Evolutionary conservation across 176 grass and related monocot genomes (phyloP), one percentile per base, ranked within the genome.

Genomic region (Zea mays): DNA sequence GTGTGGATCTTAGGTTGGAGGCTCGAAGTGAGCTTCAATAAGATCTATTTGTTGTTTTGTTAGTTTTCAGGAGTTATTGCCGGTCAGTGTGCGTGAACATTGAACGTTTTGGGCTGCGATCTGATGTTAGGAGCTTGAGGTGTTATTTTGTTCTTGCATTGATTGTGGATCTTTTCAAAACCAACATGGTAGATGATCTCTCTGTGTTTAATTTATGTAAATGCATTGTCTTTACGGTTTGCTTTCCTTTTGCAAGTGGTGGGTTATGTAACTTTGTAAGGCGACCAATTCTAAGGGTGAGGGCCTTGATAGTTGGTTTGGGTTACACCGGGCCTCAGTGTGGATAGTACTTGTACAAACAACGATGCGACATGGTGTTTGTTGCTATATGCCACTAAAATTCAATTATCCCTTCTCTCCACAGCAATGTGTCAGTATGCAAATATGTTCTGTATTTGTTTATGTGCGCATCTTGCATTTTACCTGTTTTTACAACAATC

Each of bases 181-280:
- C 34, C 20, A 3, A 37, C 60, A 20, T 11, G 16, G 10, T 15
- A 27, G 44, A 36, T 1, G 20, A 42, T 56, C 41, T 42, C 3
- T 67, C 19, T 27, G 21, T 66, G 33, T 16, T 45, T 59, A 20
- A 9, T 56, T 8, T 36, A 6, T 45, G 15, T 14, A 17, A 41
- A 82, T 15, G 8, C 36, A 55, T 21, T 6, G 1, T 51, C 54
- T 62, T 14, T 40, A 27, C 41, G 40, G 12, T 6, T 61, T 80
- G 6, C 40, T 72, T 56, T 35, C 35, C 11, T 37, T 68, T 60
- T 69, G 62, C 6, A 67, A 61, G 10, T 15, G 44, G 46, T 56
- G 15, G 35, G 33, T 33, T 77, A 81, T 47, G 67, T n/a, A 71
- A 21, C n/a, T 77, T 76, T 47, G 67, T n/a, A 71, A 21, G 45